Base-by-base conservation (phyloP, 1,284 basidiomycete species). In the Ustilago curta region DNA sequence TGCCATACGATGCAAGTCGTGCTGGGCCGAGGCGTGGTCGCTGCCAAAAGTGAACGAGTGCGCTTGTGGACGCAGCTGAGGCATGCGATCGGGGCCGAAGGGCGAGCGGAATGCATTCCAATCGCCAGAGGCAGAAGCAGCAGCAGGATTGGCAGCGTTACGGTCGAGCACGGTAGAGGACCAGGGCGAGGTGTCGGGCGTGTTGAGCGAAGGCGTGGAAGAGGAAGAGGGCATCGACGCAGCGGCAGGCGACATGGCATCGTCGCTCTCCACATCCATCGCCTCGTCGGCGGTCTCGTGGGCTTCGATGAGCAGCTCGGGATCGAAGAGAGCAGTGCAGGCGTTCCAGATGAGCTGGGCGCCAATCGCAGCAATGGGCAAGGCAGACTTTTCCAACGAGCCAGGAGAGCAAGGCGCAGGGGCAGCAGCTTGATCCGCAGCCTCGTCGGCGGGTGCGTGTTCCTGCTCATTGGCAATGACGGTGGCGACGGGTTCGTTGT, bases 271-370 rank as follows among this genome's bases (percentile, higher is more conserved):
- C 37, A 67, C 67, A 3, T 70, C 61, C 66, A 61, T 64, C 14
- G 60, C 65, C 59, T 70, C 70, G 35, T 73, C 70, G 12, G 40
- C 42, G 9, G 58, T 60, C 50, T 59, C 68, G 56, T 73, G 65
- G 9, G 69, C 67, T 44, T 66, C 60, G 52, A 52, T 37, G 18
- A 75, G 40, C 8, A 72, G 63, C 23, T 62, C 75, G 23, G 71
- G 78, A 31, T 64, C 78, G 45, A 70, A 73, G 45, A 73, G 74
- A 42, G 71, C 78, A 16, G 80, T 69, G 45, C 77, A 80, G 1
- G 78, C 75, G 9, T 67, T 66, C 80, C 82, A 83, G 50, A 83
- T 63, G n/a, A 82, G 69, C 68, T 84, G 82, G 2, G 79, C 82
- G 18, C 80, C 80, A 19, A 84, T 76, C 4, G 58, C 70, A 8